Percentiles rank a stretch among this genome's conserved stretches.
These are phyloP conservation scores for Tuber umbilicatum DNA, from an alignment of 495 filamentous ascomycete species.

Conservation along the genomic window DNA sequence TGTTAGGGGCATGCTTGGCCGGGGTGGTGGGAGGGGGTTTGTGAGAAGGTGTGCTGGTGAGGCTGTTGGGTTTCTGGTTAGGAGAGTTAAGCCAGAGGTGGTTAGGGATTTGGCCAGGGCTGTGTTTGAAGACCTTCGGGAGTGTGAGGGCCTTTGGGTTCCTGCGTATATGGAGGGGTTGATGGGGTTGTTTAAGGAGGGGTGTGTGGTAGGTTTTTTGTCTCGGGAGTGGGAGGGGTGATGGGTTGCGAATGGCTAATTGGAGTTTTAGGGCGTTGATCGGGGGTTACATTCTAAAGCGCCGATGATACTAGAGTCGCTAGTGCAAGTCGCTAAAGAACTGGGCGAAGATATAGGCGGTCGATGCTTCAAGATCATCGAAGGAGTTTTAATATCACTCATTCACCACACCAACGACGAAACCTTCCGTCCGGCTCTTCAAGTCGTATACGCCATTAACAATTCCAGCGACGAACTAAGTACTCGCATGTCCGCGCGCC, in stretches of 20 bases:
- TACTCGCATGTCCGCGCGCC: slow-evolving; percentile 51
- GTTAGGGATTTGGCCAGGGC: slow-evolving; percentile 62
- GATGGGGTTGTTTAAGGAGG: slow-evolving; percentile 83
- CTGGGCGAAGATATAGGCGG: slow-evolving; percentile 5
- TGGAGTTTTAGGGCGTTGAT: slow-evolving; percentile 67
- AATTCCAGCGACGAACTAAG: slow-evolving; percentile 48
- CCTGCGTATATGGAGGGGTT: slow-evolving; percentile 72
- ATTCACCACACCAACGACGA: slow-evolving; percentile 74
- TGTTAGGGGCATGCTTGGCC: slow-evolving; percentile 80
- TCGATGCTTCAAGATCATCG: slow-evolving; percentile 56
- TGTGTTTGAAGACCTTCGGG: slow-evolving; percentile 60
- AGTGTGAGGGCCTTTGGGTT: slow-evolving; percentile 46
- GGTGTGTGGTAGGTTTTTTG: slow-evolving; percentile 43
- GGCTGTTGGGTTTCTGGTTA: slow-evolving; percentile 84
- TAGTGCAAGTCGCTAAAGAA: neutral
- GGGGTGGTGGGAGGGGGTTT: slow-evolving; percentile 69
- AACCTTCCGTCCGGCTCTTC: slow-evolving; percentile 58
- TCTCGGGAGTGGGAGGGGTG: neutral
- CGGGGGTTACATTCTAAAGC: slow-evolving; percentile 73
- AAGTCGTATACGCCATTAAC: slow-evolving; percentile 47
- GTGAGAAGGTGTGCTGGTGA: slow-evolving; percentile 89
- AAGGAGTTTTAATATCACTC: slow-evolving; percentile 67
- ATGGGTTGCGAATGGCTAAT: neutral
- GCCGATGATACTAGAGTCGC: slow-evolving; percentile 21
- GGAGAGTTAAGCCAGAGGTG: slow-evolving; percentile 75